Evolutionary conservation across 2,329 filamentous ascomycete genomes (phyloP).

Genomic region (Fusarium sp.): DNA sequence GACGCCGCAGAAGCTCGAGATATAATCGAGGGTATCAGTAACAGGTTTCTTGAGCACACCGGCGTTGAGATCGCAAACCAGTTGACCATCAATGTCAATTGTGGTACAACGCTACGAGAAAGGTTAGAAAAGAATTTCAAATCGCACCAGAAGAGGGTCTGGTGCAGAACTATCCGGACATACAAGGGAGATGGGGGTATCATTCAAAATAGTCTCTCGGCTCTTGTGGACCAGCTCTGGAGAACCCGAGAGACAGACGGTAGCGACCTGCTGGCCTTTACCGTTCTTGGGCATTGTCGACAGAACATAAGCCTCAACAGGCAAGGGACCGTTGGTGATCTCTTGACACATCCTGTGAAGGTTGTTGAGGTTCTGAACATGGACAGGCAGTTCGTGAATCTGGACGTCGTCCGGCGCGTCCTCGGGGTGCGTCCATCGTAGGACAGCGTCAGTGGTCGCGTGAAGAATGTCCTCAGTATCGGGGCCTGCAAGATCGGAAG

Average conservation of each 20-base stretch:
- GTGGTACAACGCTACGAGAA: conserved; percentile 83
- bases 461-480: conserved; percentile 96
- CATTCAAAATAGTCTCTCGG: conserved; percentile 89
- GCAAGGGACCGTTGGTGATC: conserved; percentile 78
- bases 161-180: conserved; percentile 54
- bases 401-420: conserved; percentile 87
- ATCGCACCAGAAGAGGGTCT: not conserved
- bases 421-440: conserved; percentile 94
- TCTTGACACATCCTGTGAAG: conserved; percentile 86
- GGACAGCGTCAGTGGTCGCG: conserved; percentile 87
- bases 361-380: conserved; percentile 86
- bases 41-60: conserved; percentile 82
- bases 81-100: conserved; percentile 91
- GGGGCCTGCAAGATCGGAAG: conserved; percentile 90
- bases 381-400: conserved; percentile 91
- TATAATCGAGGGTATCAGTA: conserved; percentile 86
- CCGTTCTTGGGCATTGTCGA: conserved; percentile 83
- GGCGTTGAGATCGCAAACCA: conserved; percentile 82
- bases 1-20: conserved; percentile 90
- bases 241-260: conserved; percentile 91
- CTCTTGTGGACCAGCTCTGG: conserved; percentile 91
- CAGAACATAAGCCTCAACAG: conserved; percentile 87
- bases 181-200: conserved; percentile 94
- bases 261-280: conserved; percentile 80
- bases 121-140: conserved; percentile 25